Conservation (phyloP, 371 early-diverging fungal species). For the Furculomyces boomerangus region DNA sequence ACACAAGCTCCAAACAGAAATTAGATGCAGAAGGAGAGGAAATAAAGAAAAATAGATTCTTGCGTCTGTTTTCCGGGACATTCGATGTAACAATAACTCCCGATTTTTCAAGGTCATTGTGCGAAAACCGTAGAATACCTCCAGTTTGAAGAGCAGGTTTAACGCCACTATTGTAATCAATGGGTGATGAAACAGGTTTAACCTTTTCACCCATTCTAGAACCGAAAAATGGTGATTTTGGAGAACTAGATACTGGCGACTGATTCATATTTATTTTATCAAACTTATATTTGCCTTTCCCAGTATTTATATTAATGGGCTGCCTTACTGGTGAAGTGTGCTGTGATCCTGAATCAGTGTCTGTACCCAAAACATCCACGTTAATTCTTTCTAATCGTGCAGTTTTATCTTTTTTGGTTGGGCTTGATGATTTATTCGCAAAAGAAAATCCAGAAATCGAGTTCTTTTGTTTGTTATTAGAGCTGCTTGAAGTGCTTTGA, state of each 20-base stretch:
- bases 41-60: conserved; percentile 76
- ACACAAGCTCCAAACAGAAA: conserved; percentile 75
- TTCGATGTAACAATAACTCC: conserved; percentile 84
- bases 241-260: neutral
- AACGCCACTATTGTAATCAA: neutral
- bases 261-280: neutral
- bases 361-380: too few relatives aligned
- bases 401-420: too few relatives aligned
- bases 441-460: neutral
- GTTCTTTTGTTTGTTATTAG: neutral
- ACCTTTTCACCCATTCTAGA: neutral
- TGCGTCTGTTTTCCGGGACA: conserved; percentile 77
- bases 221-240: neutral
- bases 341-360: too few relatives aligned
- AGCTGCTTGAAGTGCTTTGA: neutral
- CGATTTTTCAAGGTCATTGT: conserved; percentile 67
- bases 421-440: too few relatives aligned
- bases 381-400: too few relatives aligned
- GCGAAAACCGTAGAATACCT: conserved; percentile 20
- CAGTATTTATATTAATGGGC: too few relatives aligned
- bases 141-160: neutral
- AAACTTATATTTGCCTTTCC: neutral
- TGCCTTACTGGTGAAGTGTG: too few relatives aligned
- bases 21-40: conserved; percentile 72
- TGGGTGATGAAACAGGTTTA: neutral